Evolutionary conservation across 306 rosid genomes (phyloP).

Genomic region (Oemleria cerasiformis): DNA sequence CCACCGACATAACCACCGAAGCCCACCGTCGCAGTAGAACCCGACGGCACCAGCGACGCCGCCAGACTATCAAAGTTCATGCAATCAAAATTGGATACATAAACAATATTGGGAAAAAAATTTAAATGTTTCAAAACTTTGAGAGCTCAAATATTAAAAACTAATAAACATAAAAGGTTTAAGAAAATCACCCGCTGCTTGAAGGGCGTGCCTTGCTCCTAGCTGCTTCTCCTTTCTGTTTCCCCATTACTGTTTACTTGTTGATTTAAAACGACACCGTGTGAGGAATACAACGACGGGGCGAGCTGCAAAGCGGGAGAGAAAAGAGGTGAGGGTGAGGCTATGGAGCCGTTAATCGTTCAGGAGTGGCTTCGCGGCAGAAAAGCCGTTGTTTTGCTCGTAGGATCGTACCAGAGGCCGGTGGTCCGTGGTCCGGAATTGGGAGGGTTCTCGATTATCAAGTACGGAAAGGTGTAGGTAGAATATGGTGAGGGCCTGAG

Average conservation of each 20-base stretch:
- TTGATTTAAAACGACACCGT: conserved; percentile 7
- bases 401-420: too few species aligned
- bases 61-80: conserved; percentile 53
- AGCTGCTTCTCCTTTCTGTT: conserved; percentile 79
- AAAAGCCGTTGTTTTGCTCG: too few species aligned
- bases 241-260: conserved; percentile 50
- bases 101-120: neutral
- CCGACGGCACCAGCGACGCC: conserved; percentile 78
- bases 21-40: conserved; percentile 61
- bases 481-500: neutral
- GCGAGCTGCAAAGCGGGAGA: conserved; percentile 1
- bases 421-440: neutral
- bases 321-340: neutral
- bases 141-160: neutral
- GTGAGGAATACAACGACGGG: neutral
- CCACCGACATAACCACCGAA: conserved; percentile 92
- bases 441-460: neutral
- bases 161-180: too few species aligned
- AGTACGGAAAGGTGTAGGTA: neutral
- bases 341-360: neutral
- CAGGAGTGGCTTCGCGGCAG: neutral
- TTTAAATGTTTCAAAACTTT: neutral
- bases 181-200: conserved; percentile 66
- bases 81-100: neutral
- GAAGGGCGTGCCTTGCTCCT: conserved; percentile 85